Conservation (phyloP, 2,329 filamentous ascomycete genomes). For the Ophiostoma montium region DNA sequence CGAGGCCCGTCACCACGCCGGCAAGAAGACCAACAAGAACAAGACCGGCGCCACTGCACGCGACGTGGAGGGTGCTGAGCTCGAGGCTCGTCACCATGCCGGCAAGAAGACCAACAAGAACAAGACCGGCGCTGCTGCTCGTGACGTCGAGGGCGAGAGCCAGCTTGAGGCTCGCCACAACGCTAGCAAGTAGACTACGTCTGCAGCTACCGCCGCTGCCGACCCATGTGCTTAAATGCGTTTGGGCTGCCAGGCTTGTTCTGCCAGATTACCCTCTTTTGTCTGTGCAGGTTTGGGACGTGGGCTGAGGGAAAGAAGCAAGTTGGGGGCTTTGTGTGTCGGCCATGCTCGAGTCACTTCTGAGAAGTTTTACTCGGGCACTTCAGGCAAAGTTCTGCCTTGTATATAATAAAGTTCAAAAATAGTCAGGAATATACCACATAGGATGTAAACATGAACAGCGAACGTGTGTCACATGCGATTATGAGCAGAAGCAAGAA, state of each 20-base stretch:
- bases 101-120: constrained; percentile 6
- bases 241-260: no score
- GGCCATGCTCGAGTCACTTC: neutral
- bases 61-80: neutral
- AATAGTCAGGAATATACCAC: neutral
- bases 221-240: neutral
- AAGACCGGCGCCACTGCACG: neutral
- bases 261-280: no score
- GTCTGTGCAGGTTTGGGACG: neutral
- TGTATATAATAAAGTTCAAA: neutral
- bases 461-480: no score
- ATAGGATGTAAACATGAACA: neutral
- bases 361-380: neutral
- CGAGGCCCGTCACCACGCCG: constrained; percentile 5
- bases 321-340: neutral
- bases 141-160: neutral
- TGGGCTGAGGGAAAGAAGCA: neutral
- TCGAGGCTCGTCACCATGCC: constrained; percentile 3
- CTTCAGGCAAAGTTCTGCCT: neutral
- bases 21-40: neutral
- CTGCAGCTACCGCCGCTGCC: neutral
- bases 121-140: neutral
- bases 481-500: no score
- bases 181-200: constrained; percentile 1
- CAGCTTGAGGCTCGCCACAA: constrained; percentile 3